These are phyloP conservation scores for Podospora anserina DNA, from an alignment of 495 filamentous ascomycete species.

Conservation along the genomic window DNA sequence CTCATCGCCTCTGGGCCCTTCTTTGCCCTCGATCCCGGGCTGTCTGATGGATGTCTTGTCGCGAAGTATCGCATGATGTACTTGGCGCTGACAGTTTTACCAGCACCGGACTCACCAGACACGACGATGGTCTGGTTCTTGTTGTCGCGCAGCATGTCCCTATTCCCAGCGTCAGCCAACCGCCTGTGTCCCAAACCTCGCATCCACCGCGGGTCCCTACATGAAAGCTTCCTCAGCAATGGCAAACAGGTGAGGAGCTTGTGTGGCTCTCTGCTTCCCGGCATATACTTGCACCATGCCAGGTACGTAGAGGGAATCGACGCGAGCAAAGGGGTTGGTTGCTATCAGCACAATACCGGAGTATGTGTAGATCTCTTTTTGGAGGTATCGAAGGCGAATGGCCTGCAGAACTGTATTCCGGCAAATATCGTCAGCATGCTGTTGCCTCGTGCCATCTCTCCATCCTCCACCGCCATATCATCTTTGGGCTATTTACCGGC, in stretches of 20 bases:
- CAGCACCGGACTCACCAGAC: conserved; percentile 95
- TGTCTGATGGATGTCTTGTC: conserved; percentile 90
- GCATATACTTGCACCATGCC: conserved; percentile 99
- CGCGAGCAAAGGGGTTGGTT: conserved; percentile 95
- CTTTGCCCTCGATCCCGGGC: conserved; percentile 73
- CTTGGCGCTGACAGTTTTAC: conserved; percentile 98
- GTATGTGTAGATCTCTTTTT: conserved; percentile 99
- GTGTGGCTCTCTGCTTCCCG: conserved; percentile 91
- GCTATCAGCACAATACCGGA: conserved; percentile 98
- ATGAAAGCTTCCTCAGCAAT: conserved; percentile 99
- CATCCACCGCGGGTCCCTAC: conserved; percentile 44
- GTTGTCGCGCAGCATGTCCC: conserved; percentile 93
- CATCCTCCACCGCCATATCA: background rate
- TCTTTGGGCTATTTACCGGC: conserved; percentile 63
- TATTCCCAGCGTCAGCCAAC: conserved; percentile 34
- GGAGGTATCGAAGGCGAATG: conserved; percentile 94
- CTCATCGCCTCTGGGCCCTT: conserved; percentile 86
- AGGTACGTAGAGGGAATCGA: conserved; percentile 97
- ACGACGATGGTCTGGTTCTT: conserved; percentile 99
- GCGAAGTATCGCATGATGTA: conserved; percentile 99
- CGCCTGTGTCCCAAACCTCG: background rate
- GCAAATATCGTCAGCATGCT: conserved; percentile 36
- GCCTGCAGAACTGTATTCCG: conserved; percentile 77
- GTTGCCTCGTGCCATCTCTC: conserved; percentile 1
- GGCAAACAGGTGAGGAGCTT: conserved; percentile 96